Evolutionary conservation across 495 filamentous ascomycete species (phyloP).

Genomic region (Bacidia gigantensis): DNA sequence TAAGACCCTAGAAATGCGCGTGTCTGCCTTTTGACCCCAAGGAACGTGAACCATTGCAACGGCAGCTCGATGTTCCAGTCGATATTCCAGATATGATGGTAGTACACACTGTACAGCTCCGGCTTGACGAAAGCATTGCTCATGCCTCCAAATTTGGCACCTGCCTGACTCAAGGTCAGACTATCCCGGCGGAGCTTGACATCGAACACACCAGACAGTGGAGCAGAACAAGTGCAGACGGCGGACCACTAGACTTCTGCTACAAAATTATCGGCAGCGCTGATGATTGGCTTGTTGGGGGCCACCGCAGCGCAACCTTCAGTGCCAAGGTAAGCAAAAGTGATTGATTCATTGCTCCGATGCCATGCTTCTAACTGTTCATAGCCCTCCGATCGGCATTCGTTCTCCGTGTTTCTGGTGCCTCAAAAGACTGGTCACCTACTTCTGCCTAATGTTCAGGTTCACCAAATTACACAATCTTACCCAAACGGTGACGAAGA

Average conservation of each 20-base stretch:
- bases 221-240: conserved; percentile 38
- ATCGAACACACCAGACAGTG: conserved; percentile 70
- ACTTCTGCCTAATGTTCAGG: conserved; percentile 49
- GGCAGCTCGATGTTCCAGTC: conserved; percentile 44
- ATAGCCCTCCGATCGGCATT: conserved; percentile 33
- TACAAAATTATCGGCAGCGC: conserved; percentile 67
- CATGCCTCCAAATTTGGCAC: conserved; percentile 17
- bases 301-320: conserved; percentile 65
- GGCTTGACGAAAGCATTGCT: conserved; percentile 24
- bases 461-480: background rate
- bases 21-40: conserved; percentile 24
- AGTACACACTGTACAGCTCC: conserved; percentile 53
- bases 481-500: conserved; percentile 13
- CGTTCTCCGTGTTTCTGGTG: conserved; percentile 53
- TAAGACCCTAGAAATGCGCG: conserved; percentile 5
- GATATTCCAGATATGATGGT: conserved; percentile 77
- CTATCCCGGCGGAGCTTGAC: conserved; percentile 53
- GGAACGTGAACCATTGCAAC: conserved; percentile 24
- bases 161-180: conserved; percentile 47
- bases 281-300: conserved; percentile 76
- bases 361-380: too few species aligned
- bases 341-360: conserved; percentile 6
- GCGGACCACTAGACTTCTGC: conserved; percentile 55
- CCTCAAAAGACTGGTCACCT: conserved; percentile 66
- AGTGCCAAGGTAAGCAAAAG: conserved; percentile 27